Base-by-base conservation (phyloP, 768 basidiomycete genomes). In the Naganishia onofrii region DNA sequence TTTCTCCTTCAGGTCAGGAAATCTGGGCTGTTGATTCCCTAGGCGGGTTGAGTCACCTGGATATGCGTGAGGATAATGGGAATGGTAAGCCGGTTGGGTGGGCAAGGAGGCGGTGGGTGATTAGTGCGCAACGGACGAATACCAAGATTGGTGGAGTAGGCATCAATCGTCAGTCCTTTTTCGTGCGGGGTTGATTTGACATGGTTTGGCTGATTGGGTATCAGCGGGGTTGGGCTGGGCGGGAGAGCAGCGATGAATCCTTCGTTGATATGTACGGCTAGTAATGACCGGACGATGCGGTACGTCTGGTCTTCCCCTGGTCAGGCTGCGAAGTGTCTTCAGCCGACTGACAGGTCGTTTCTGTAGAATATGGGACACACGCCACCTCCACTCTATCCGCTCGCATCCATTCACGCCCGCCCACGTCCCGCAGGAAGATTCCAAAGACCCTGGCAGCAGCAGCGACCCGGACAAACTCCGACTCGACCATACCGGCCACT, bases 91-190 rank as follows among this genome's bases (percentile, higher is more conserved):
- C 72, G n/a, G n/a, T n/a, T n/a, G n/a, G n/a, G 54, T 63, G 60
- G 60, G 76, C n/a, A 42, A 69, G 77, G 51, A 21, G 77, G 21
- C 64, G 78, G n/a, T 78, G 74, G 72, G 71, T 74, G 7, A 57
- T 66, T 34, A 21, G 75, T 72, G 60, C 76, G 75, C 51, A 77
- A 75, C 74, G 70, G 74, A 63, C 69, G 75, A 68, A 72, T 74
- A 55, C 73, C 34, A 82, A 82, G 73, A 48, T 82, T 26, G 81
- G 81, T 69, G 83, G 82, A 21, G 72, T 83, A 10, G 72, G 79
- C 70, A 71, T 79, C 8, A 81, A 80, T 71, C 76, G 78, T 80
- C 56, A 69, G 76, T 74, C 72, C 48, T 42, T 75, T 36, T 53
- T 72, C 6, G 19, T 46, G 46, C 54, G n/a, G n/a, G n/a, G n/a